These are phyloP conservation scores for Aegilops tauschii DNA, from an alignment of 176 grass and related monocot genomes.

Conservation along the genomic window DNA sequence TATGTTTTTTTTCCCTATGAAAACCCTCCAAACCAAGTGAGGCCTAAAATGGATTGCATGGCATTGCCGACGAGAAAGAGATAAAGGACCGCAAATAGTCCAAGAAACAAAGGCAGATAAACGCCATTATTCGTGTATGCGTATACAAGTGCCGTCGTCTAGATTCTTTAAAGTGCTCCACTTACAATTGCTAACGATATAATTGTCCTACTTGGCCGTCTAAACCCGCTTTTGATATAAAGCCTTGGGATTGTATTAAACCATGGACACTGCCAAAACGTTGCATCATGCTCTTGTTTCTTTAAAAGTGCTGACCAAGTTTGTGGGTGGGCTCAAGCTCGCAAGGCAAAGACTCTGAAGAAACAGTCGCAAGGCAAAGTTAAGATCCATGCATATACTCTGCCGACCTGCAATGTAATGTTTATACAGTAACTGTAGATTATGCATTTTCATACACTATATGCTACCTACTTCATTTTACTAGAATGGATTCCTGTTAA, in stretches of 20 bases:
- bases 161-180: background rate
- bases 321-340: background rate
- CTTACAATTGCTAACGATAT: background rate
- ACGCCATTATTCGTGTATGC: too few species aligned
- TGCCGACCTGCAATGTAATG: background rate
- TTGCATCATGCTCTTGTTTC: background rate
- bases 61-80: background rate
- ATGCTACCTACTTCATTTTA: too few species aligned
- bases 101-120: background rate
- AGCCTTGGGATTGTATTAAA: background rate
- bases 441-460: too few species aligned
- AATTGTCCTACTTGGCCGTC: background rate
- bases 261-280: background rate
- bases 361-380: background rate
- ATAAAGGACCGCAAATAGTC: background rate
- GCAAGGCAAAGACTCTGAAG: background rate
- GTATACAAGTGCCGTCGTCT: background rate
- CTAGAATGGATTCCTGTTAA: too few species aligned
- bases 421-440: too few species aligned
- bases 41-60: background rate
- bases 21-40: too few species aligned
- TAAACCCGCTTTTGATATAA: constrained; percentile 11
- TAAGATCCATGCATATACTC: background rate
- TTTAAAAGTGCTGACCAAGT: background rate
- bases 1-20: too few species aligned